phyloP scores from a whole-genome alignment of 257 asterid genomes.

The Echites panduratus region DNA sequence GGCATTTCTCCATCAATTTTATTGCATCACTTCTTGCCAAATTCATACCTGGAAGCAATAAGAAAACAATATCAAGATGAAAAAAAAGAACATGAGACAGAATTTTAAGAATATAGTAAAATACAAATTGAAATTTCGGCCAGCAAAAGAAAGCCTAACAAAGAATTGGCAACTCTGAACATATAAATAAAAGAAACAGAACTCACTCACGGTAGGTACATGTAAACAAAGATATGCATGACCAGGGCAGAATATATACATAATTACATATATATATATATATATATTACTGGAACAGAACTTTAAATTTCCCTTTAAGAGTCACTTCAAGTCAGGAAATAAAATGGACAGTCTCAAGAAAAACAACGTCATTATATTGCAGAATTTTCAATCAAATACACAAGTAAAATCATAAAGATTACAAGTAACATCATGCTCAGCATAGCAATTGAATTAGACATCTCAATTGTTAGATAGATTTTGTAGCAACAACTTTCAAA shows the following conservation, averaged over 20 bases:
- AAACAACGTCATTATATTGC: background rate
- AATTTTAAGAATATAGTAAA: background rate
- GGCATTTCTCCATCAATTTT: slow-evolving; percentile 56
- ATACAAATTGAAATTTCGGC: background rate
- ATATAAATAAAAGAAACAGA: background rate
- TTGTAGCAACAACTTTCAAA: background rate
- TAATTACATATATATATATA: no score
- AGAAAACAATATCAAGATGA: slow-evolving; percentile 16
- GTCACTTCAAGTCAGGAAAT: background rate
- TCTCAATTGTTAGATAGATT: background rate
- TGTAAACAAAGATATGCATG: background rate
- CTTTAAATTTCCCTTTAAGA: background rate
- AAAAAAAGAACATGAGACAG: slow-evolving; percentile 1
- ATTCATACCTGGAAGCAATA: slow-evolving; percentile 51
- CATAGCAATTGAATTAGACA: background rate
- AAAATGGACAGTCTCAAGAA: background rate
- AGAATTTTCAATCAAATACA: background rate
- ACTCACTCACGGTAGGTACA: background rate
- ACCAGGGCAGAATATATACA: background rate
- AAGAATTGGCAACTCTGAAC: background rate
- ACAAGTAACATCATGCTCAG: background rate
- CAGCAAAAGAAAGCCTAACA: background rate
- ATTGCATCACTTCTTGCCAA: slow-evolving; percentile 75
- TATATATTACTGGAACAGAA: background rate
- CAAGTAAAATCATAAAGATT: background rate